These are phyloP conservation scores for Rosa persica DNA, from an alignment of 306 rosid species.

Conservation along the genomic window DNA sequence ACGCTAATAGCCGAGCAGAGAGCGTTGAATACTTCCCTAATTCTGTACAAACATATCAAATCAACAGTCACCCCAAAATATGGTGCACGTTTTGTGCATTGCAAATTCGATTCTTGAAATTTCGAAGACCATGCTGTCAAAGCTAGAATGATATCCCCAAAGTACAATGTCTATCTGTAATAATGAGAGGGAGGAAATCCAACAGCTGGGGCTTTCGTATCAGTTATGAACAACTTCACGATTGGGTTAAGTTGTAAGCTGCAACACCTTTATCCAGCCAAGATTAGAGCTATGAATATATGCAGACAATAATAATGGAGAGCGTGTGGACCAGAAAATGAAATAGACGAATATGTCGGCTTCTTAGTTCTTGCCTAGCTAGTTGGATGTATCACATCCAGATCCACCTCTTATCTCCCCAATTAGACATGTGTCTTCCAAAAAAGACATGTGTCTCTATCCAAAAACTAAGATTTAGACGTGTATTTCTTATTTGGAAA, in stretches of 20 bases:
- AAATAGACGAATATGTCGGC: not conserved
- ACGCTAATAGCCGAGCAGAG: too few relatives aligned
- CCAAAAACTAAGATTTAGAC: not conserved
- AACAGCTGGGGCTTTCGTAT: not conserved
- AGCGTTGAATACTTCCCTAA: too few relatives aligned
- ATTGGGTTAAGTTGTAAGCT: not conserved
- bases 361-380: not conserved
- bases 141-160: not conserved
- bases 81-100: constrained; percentile 1
- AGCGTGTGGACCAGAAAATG: constrained; percentile 3
- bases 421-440: not conserved
- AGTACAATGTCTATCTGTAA: not conserved
- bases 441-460: not conserved
- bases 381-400: not conserved
- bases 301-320: not conserved
- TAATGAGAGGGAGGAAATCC: not conserved
- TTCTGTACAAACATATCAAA: not conserved
- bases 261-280: not conserved
- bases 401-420: constrained; percentile 2
- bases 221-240: not conserved
- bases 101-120: not conserved
- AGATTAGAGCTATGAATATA: not conserved
- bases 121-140: not conserved
- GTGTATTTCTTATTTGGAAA: not conserved
- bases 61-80: not conserved